Conservation (phyloP, 202 grass and related monocot species). For the Brachypodium distachyon region DNA sequence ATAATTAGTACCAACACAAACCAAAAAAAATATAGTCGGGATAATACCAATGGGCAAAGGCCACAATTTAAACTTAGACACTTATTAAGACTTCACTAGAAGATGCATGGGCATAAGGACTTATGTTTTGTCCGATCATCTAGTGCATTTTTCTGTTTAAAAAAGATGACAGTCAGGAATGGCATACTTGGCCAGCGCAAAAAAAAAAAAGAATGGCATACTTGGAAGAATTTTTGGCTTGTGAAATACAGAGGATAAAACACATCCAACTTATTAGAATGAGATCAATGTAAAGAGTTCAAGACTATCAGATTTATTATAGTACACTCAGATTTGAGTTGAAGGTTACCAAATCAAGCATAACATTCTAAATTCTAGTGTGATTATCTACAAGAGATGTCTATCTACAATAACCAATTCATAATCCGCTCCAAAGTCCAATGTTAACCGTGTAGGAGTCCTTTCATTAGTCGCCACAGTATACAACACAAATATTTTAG, state of each 20-base stretch:
- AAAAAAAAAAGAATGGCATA: neutral
- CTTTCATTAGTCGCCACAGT: neutral
- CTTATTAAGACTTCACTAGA: slow-evolving; percentile 4
- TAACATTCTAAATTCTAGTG: neutral
- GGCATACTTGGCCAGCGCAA: too few relatives aligned
- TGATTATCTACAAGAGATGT: slow-evolving; percentile 4
- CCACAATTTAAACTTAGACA: neutral
- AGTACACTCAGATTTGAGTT: neutral
- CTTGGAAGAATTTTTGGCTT: neutral
- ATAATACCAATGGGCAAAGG: neutral
- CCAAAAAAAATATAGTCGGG: neutral
- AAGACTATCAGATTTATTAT: neutral
- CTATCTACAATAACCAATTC: neutral
- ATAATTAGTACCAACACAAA: slow-evolving; percentile 13
- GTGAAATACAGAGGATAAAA: neutral
- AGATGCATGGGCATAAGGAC: neutral
- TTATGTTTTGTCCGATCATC: neutral
- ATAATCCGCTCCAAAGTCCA: neutral
- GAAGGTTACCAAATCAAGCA: neutral
- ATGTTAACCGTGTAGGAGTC: neutral
- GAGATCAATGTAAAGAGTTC: neutral
- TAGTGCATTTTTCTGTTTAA: neutral
- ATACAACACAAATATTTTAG: neutral
- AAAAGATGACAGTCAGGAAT: slow-evolving; percentile 3
- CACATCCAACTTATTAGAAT: neutral